Conservation (phyloP, 345 rosid genomes). For the Gossypium raimondii region DNA sequence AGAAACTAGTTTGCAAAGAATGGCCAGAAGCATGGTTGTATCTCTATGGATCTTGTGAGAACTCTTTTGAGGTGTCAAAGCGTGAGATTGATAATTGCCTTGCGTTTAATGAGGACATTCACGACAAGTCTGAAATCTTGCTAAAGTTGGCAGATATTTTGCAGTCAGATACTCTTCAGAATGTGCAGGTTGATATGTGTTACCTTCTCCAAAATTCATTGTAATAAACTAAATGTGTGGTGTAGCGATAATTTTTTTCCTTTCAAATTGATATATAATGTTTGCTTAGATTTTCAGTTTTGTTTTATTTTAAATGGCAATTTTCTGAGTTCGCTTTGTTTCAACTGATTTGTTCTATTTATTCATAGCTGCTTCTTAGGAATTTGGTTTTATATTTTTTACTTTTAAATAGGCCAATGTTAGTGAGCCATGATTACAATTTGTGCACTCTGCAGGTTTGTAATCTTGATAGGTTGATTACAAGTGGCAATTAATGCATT, state of each 20-base stretch:
- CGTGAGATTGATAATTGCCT: slow-evolving; percentile 96
- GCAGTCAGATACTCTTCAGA: slow-evolving; percentile 73
- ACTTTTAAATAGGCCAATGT: not conserved
- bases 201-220: slow-evolving; percentile 9
- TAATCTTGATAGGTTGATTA: not conserved
- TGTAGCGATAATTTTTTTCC: not conserved
- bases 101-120: slow-evolving; percentile 53
- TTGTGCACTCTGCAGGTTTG: not conserved
- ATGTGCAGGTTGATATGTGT: slow-evolving; percentile 71
- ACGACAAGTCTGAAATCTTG: slow-evolving; percentile 68
- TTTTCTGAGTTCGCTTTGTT: not conserved
- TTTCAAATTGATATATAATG: not conserved
- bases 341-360: not conserved
- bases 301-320: not conserved
- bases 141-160: slow-evolving; percentile 79
- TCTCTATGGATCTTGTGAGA: slow-evolving; percentile 95
- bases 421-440: not conserved
- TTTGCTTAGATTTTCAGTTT: not conserved
- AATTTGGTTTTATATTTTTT: not conserved
- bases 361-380: not conserved
- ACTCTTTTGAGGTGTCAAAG: slow-evolving; percentile 83
- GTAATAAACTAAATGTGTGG: not conserved
- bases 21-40: slow-evolving; percentile 86
- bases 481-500: not conserved
- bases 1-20: slow-evolving; percentile 67